Base-by-base conservation (phyloP, 2,329 filamentous ascomycete genomes). In the Exophiala alcalophila region DNA sequence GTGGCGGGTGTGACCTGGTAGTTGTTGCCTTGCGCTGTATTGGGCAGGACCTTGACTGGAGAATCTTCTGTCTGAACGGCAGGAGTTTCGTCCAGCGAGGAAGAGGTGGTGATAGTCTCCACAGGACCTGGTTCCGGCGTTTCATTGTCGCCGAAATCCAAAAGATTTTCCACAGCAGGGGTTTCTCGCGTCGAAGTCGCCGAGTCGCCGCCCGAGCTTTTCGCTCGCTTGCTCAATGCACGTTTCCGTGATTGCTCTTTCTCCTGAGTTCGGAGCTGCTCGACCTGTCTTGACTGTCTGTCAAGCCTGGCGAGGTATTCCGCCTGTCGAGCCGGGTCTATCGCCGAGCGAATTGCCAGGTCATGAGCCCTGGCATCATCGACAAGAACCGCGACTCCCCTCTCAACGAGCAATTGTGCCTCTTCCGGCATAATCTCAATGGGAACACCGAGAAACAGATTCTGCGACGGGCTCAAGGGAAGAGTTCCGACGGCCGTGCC, bases 371-470 rank as follows among this genome's bases (percentile, higher is more conserved):
- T 71, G 38, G 74, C 72, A 65, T 94, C 90, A 62, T 96, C 87
- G 56, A 91, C 81, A 55, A 95, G 74, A 65, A 84, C 87, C 28
- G 81, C 91, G 56, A 81, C 78, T 46, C 78, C 80, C 55, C 83
- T 83, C 54, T 88, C 83, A 45, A 94, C 81, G 19, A 98, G 75
- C 40, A 92, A 68, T 52, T 81, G 77, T 3, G 84, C 90, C 70
- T 98, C 92, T 67, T 97, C 92, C 2, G 87, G 83, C 71, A 92
- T 86, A 30, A 98, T 73, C 70, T 96, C 85, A 18, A 97, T 69
- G 2, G 92, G 92, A 35, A 97, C 69, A 31, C 90, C 87, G 45
- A 91, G 77, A 62, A 97, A 97, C 44, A 95, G 78, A 67, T 95
- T 97, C 67, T 98, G 92, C 57, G 94, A 91, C 4, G 90, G 89